These are phyloP conservation scores for Myxozyma vanderwaltii DNA, from an alignment of 805 yeast species.

Conservation along the genomic window DNA sequence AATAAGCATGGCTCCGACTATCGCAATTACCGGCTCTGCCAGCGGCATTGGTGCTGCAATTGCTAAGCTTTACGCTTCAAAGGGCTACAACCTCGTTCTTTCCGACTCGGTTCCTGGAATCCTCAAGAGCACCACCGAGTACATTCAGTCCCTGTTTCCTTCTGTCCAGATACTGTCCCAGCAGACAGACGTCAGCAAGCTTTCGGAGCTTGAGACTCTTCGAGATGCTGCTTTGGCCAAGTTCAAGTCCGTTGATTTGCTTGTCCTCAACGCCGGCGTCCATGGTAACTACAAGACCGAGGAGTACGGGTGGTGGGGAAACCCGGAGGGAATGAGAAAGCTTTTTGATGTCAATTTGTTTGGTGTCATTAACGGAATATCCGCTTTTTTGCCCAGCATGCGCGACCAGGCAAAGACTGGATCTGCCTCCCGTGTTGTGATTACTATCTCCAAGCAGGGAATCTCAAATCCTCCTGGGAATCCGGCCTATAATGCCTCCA, in stretches of 20 bases:
- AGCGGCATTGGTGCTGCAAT: constrained; percentile 38
- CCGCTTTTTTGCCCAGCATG: constrained; percentile 36
- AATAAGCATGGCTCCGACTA: constrained; percentile 30
- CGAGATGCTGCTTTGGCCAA: constrained; percentile 32
- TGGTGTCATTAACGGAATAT: constrained; percentile 38
- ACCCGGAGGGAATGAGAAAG: constrained; percentile 32
- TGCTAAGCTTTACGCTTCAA: constrained; percentile 37
- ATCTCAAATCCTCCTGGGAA: constrained; percentile 53
- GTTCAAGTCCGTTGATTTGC: constrained; percentile 34
- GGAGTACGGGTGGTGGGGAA: constrained; percentile 33
- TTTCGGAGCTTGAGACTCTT: constrained; percentile 32
- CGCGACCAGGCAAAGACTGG: constrained; percentile 24
- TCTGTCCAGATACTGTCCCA: constrained; percentile 20
- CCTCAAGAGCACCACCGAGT: constrained; percentile 24
- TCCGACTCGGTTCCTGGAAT: constrained; percentile 30
- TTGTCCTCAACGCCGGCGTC: constrained; percentile 38
- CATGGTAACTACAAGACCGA: constrained; percentile 30
- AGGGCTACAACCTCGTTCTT: constrained; percentile 38
- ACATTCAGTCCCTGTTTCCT: constrained; percentile 24
- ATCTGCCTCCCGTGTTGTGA: constrained; percentile 28
- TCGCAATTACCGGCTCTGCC: constrained; percentile 37
- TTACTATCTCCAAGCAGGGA: constrained; percentile 41
- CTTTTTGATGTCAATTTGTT: constrained; percentile 37
- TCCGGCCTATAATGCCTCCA: constrained; percentile 58
- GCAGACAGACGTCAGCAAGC: constrained; percentile 34